A percentile compares a stretch with the other conserved stretches of the same genome.
Conservation (phyloP, 2,329 filamentous ascomycete species). For the Remersonia thermophila region DNA sequence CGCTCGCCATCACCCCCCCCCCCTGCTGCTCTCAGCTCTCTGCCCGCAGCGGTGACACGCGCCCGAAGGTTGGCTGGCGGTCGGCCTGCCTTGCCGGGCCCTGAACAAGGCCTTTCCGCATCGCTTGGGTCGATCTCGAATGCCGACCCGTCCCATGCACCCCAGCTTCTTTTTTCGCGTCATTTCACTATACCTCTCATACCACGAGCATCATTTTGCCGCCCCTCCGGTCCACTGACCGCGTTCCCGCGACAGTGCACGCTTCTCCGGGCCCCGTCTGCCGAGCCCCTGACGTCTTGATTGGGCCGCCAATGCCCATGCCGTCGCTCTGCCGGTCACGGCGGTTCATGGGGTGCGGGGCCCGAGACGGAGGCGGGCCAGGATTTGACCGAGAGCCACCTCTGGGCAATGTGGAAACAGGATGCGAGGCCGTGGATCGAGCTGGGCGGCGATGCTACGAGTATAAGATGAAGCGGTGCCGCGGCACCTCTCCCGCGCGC, state of each 20-base stretch:
- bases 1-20: too few species aligned
- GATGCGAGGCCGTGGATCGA: neutral
- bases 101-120: too few species aligned
- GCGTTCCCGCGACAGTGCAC: neutral
- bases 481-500: too few species aligned
- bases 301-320: constrained; percentile 1
- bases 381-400: constrained; percentile 1
- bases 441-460: too few species aligned
- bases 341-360: constrained; percentile 10
- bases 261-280: constrained; percentile 1
- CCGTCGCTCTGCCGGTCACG: constrained; percentile 1
- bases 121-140: neutral
- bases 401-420: constrained; percentile 5
- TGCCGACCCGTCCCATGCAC: too few species aligned
- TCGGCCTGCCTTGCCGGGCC: too few species aligned
- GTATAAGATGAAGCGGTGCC: too few species aligned
- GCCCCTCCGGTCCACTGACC: neutral
- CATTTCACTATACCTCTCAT: too few species aligned
- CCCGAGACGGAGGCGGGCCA: neutral
- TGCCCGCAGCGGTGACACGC: too few species aligned
- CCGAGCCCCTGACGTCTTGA: constrained; percentile 8
- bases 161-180: too few species aligned
- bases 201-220: constrained; percentile 6
- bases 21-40: too few species aligned
- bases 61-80: too few species aligned